phyloP scores from a whole-genome alignment of 768 basidiomycete species.

The Boletus reticulatus region DNA sequence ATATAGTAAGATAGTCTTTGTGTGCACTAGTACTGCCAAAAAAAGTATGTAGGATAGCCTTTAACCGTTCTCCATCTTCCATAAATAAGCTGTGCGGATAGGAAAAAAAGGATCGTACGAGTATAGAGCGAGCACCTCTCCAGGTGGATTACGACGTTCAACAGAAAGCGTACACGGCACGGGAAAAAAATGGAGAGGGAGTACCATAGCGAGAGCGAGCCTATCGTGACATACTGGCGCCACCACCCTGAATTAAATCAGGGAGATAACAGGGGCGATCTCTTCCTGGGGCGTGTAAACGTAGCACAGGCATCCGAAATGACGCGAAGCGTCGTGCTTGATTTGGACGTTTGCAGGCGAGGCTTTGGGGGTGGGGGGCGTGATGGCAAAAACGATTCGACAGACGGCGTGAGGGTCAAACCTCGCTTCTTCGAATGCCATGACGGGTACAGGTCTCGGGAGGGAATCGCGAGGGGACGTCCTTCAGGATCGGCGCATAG shows the following conservation, averaged over 20 bases:
- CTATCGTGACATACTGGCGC: too few species aligned
- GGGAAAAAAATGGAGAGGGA: neutral
- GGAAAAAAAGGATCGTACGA: neutral
- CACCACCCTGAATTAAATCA: neutral
- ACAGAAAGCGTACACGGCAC: neutral
- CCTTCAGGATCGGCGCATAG: conserved; percentile 20
- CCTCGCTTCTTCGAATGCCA: conserved; percentile 17
- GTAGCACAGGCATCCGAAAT: conserved; percentile 26
- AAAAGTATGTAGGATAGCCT: neutral
- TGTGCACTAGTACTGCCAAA: neutral
- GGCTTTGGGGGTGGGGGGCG: neutral
- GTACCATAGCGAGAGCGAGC: neutral
- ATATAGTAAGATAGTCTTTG: too few species aligned
- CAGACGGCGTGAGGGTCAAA: conserved; percentile 1
- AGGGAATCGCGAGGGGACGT: conserved; percentile 12
- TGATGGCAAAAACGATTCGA: neutral
- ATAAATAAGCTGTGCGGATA: neutral
- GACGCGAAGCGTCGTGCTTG: conserved; percentile 23
- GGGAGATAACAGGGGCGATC: conserved; percentile 2
- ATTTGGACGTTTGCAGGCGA: conserved; percentile 8
- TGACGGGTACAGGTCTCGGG: conserved; percentile 1
- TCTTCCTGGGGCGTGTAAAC: conserved; percentile 15
- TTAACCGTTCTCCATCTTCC: neutral
- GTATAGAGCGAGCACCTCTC: neutral
- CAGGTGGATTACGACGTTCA: neutral